Conservation (phyloP, 108 stramenopile genomes). For the Poteriospumella lacustris region DNA sequence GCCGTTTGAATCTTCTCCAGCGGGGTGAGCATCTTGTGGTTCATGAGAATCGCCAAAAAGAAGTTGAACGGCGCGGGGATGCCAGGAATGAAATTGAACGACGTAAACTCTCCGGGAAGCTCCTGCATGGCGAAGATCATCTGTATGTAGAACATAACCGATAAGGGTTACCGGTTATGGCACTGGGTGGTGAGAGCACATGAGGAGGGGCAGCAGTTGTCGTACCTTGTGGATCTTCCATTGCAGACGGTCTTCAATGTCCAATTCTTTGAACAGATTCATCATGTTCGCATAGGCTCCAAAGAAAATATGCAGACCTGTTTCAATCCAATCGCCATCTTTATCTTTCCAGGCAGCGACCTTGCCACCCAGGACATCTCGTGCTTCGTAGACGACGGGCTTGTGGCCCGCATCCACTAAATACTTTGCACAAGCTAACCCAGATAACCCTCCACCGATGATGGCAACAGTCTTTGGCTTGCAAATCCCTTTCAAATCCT, state of each 20-base stretch:
- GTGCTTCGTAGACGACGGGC: slow-evolving; percentile 74
- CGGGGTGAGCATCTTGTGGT: slow-evolving; percentile 90
- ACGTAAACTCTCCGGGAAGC: slow-evolving; percentile 88
- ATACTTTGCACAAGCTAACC: slow-evolving; percentile 86
- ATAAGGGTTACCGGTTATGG: too few relatives aligned
- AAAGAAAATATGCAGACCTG: slow-evolving; percentile 92
- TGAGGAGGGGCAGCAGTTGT: too few relatives aligned
- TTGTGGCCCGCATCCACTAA: slow-evolving; percentile 80
- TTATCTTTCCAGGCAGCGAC: slow-evolving; percentile 84
- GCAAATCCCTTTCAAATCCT: too few relatives aligned
- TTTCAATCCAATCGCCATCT: slow-evolving; percentile 87
- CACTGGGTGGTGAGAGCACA: too few relatives aligned
- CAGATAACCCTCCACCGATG: slow-evolving; percentile 82
- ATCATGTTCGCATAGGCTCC: slow-evolving; percentile 95
- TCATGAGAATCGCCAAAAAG: slow-evolving; percentile 83
- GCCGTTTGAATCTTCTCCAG: slow-evolving; percentile 89
- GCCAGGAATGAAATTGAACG: slow-evolving; percentile 89
- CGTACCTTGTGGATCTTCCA: slow-evolving; percentile 65
- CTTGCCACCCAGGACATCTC: slow-evolving; percentile 79
- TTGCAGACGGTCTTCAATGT: slow-evolving; percentile 86
- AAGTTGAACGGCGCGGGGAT: slow-evolving; percentile 96
- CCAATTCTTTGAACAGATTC: slow-evolving; percentile 81
- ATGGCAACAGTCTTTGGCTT: slow-evolving; percentile 72
- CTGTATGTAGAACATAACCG: slow-evolving; percentile 36
- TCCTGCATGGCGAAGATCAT: slow-evolving; percentile 98